These are phyloP conservation scores for Cutaneotrichosporon dermatis DNA, from an alignment of 1,284 basidiomycete genomes.

Conservation along the genomic window DNA sequence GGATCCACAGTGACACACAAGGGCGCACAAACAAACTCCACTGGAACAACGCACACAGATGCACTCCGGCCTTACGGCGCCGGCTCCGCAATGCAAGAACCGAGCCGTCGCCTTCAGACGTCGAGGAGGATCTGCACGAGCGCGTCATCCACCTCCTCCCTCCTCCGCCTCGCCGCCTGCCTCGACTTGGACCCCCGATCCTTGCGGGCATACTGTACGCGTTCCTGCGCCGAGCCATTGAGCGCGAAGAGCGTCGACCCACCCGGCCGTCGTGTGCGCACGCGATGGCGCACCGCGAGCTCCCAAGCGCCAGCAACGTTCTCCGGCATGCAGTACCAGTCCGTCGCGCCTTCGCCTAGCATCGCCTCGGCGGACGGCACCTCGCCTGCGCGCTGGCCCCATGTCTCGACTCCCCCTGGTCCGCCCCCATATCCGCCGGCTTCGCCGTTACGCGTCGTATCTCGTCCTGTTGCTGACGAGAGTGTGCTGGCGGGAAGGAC, in stretches of 20 bases:
- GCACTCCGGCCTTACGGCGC: no score
- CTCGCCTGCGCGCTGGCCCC: slow-evolving; percentile 38
- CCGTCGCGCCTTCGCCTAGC: slow-evolving; percentile 17
- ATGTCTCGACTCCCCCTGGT: slow-evolving; percentile 33
- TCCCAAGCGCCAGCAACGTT: slow-evolving; percentile 36
- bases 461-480: not conserved
- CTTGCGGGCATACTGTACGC: slow-evolving; percentile 11
- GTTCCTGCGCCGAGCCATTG: slow-evolving; percentile 23
- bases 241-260: slow-evolving; percentile 36
- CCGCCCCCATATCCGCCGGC: slow-evolving; percentile 26
- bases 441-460: not conserved
- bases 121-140: slow-evolving; percentile 23
- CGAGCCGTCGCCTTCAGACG: not conserved
- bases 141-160: slow-evolving; percentile 23
- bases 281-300: slow-evolving; percentile 32
- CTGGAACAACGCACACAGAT: no score
- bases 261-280: slow-evolving; percentile 24
- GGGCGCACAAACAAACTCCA: no score
- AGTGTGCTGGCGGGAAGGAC: not conserved
- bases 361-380: slow-evolving; percentile 20
- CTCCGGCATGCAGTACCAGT: slow-evolving; percentile 29
- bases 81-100: no score
- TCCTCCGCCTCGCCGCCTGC: not conserved
- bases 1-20: no score
- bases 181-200: not conserved